Base-by-base conservation (phyloP, 441 rosid species). In the Hura crepitans region DNA sequence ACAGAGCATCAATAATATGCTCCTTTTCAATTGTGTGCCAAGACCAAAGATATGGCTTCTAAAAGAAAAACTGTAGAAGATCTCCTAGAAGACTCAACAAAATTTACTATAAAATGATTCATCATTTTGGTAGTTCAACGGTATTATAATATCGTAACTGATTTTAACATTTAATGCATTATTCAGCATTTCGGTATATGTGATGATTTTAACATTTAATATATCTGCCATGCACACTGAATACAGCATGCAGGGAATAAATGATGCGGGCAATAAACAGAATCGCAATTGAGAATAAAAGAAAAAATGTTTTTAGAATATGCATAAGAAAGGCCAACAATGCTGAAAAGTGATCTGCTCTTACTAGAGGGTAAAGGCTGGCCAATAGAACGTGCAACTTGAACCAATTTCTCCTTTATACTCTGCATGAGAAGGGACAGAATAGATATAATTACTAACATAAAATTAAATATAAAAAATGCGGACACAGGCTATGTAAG, bases 341-440 rank as follows among this genome's bases (percentile, higher is more conserved):
- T 45, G 35, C 51, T 0, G 69, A 57, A 13, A 18, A 30, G n/a
- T 50, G 70, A 66, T 64, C 28, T 53, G 60, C 70, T 60, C 82
- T 69, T 84, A 94, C 97, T 86, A 57, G 81, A 64, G 60, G 77
- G 67, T 58, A 33, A 75, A 56, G 22, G 30, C 74, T 57, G 90
- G 68, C 75, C 83, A 45, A 80, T 50, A 54, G 93, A 92, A 50
- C 97, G 97, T 20, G 87, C 84, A 70, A 88, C 96, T 82, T 83
- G 97, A 61, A 60, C 74, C 78, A 95, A 68, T 80, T 76, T 89
- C 25, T 90, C 98, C 81, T 85, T 89, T 68, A 86, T 67, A 73
- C 74, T 74, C 99, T 95, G 81, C 62, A 69, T 10, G n/a, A 65
- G 63, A 57, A 62, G 53, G 25, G 50, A 58, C 31, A 62, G 42